Evolutionary conservation across 2,329 filamentous ascomycete genomes (phyloP), one percentile per base, ranked within the genome.

Genomic region (Fusarium metavorans): DNA sequence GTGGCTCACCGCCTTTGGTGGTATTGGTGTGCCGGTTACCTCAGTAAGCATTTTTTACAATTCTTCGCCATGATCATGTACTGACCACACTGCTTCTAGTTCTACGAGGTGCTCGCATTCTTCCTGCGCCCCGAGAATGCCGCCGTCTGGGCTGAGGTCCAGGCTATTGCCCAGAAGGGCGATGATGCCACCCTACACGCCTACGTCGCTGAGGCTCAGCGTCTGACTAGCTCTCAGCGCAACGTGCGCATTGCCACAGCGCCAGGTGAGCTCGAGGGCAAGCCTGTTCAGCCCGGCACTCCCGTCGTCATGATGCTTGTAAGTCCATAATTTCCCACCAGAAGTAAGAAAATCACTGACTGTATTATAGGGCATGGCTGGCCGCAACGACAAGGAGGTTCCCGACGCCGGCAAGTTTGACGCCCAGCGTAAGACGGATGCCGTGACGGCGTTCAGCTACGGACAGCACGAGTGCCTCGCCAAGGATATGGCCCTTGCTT

Each of bases 391-490:
- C 2, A 69, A 78, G 18, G 82, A 84, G 27, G 78, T 87, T 11
- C 68, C 80, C 20, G 75, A 84, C 25, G 79, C 85, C 1, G 74
- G 80, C 41, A 80, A 82, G 64, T 88, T 89, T 70, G 81, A 85
- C 43, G 80, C 86, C 2, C 80, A 83, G 27, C 84, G 87, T 65
- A 81, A 84, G 67, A 75, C 74, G 5, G 80, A 80, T 5, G 76
- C 81, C 2, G 84, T 88, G 34, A 82, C 84, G 2, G 80, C 85
- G 23, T 88, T 84, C 68, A 85, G 85, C 73, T 84, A 83, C 63
- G 86, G 86, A 0, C 83, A 85, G 35, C 87, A 89, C 76, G 82
- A 85, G 32, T 88, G 87, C 66, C 34, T 87, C 2, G 84, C 82
- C 43, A 81, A 82, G 39, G 81, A 87, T 5, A 73, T 87, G 1